Percentiles rank a stretch among this genome's conserved stretches.
phyloP scores from a whole-genome alignment of 1,284 basidiomycete species.

The Ceratobasidium sp. region DNA sequence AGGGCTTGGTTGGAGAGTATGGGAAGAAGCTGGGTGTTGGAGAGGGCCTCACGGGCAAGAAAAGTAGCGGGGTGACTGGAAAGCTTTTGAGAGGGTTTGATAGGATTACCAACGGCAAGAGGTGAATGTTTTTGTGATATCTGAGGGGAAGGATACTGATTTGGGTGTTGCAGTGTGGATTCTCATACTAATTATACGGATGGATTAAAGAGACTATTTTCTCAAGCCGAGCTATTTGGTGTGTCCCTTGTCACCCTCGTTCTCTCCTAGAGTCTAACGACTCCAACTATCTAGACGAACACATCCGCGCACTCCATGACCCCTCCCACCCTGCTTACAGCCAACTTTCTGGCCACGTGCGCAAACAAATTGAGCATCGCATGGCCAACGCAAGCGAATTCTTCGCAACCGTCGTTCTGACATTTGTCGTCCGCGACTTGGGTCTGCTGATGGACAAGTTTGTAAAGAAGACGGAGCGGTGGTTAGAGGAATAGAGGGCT shows the following conservation, averaged over 20 bases:
- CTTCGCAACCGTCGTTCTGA: constrained; percentile 87
- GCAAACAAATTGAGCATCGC: constrained; percentile 74
- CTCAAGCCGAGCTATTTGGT: constrained; percentile 76
- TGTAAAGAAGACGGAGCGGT: constrained; percentile 88
- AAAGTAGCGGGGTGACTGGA: constrained; percentile 78
- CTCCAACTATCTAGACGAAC: constrained; percentile 68
- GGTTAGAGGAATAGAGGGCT: constrained; percentile 72
- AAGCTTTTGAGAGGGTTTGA: constrained; percentile 86
- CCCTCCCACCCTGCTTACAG: constrained; percentile 74
- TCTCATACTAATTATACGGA: constrained; percentile 88
- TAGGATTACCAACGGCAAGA: constrained; percentile 90
- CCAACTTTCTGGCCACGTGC: constrained; percentile 72
- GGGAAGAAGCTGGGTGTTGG: constrained; percentile 91
- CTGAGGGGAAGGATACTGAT: constrained; percentile 46
- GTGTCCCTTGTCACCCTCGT: constrained; percentile 45
- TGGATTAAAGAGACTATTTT: constrained; percentile 79
- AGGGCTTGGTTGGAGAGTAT: constrained; percentile 84
- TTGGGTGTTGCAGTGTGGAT: constrained; percentile 70
- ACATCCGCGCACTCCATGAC: constrained; percentile 77
- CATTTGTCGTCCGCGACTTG: constrained; percentile 84
- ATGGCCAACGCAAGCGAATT: constrained; percentile 88
- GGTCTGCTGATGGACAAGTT: constrained; percentile 85
- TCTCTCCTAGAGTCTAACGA: constrained; percentile 8
- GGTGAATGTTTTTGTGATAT: constrained; percentile 64
- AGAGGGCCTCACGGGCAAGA: constrained; percentile 78